Evolutionary conservation across 345 rosid genomes (phyloP).

Genomic region (Laguncularia racemosa): DNA sequence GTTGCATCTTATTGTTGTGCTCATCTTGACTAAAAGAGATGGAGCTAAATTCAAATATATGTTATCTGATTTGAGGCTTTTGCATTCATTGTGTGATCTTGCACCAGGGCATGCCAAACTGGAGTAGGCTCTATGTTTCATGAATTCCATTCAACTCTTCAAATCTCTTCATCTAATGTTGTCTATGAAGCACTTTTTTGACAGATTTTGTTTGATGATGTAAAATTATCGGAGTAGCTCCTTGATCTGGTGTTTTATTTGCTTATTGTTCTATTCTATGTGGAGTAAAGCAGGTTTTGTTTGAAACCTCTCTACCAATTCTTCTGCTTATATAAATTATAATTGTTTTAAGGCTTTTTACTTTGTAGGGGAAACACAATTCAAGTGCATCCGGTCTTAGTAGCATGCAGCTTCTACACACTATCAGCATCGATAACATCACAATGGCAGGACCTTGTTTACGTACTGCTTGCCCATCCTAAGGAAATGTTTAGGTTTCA

Average conservation of each 20-base stretch:
- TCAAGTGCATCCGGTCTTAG: constrained; percentile 64
- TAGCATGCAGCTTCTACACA: constrained; percentile 58
- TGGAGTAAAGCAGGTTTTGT: constrained; percentile 48
- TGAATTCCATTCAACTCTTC: neutral
- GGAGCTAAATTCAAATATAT: constrained; percentile 41
- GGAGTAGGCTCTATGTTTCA: constrained; percentile 54
- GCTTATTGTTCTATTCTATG: constrained; percentile 41
- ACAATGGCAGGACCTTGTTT: constrained; percentile 73
- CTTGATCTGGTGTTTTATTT: constrained; percentile 63
- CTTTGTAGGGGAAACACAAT: constrained; percentile 38
- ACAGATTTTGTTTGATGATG: constrained; percentile 91
- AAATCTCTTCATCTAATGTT: neutral
- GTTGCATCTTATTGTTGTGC: constrained; percentile 67
- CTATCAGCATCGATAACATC: constrained; percentile 65
- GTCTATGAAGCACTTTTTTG: constrained; percentile 4
- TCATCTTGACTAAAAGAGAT: constrained; percentile 45
- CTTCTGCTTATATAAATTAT: constrained; percentile 7
- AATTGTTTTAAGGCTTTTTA: constrained; percentile 14
- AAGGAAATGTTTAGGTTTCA: constrained; percentile 38
- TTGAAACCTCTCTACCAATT: constrained; percentile 14
- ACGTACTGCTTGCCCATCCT: constrained; percentile 72
- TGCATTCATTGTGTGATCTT: constrained; percentile 75
- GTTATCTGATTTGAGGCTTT: constrained; percentile 56
- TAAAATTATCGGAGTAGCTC: constrained; percentile 65
- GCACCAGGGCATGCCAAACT: constrained; percentile 61